Base-by-base conservation (phyloP, 2,329 filamentous ascomycete species). In the Emergomyces pasteurianus region DNA sequence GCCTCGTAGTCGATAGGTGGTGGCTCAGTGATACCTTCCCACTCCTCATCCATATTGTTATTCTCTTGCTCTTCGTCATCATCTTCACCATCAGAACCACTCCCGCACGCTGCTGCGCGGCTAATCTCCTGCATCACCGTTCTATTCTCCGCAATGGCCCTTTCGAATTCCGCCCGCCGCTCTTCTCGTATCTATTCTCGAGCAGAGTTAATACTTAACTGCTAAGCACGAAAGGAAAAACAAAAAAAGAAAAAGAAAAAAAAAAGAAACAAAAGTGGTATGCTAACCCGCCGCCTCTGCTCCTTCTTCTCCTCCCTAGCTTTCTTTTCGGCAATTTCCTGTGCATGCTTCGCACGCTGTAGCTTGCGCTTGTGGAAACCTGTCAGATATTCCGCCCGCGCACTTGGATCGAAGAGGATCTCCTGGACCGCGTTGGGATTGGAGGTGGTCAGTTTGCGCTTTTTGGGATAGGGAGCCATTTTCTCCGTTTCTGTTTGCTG, bases 311-410 rank as follows among this genome's bases (percentile, higher is more conserved):
- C 92, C 69, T 91, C 83, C 57, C 86, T 85, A 55, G 86, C 90
- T 71, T 83, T 86, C 74, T 90, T 87, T 53, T 84, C 86, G 3
- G 90, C 89, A 67, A 88, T 81, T 66, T 94, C 90, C 70, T 94
- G 88, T 1, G 92, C 92, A 74, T 86, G 80, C 77, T 95, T 95
- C 66, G 86, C 85, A 43, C 94, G 83, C 73, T 90, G 88, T 59
- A 89, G 78, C 75, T 96, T 97, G 74, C 94, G 87, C 81, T 97
- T 99, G 79, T 92, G 92, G 76, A 99, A 99, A 2, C 94, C 94
- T 0, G 91, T 96, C 61, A 99, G 81, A 72, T 89, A 99, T 70
- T 97, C 91, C 65, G 88, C 79, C 65, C 94, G 86, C 53, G 89
- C 89, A 63, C 81, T 80, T 63, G 82, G 77, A 77, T 99, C 91